phyloP scores from a whole-genome alignment of 768 basidiomycete species.

The Boletus vinaceobasis region DNA sequence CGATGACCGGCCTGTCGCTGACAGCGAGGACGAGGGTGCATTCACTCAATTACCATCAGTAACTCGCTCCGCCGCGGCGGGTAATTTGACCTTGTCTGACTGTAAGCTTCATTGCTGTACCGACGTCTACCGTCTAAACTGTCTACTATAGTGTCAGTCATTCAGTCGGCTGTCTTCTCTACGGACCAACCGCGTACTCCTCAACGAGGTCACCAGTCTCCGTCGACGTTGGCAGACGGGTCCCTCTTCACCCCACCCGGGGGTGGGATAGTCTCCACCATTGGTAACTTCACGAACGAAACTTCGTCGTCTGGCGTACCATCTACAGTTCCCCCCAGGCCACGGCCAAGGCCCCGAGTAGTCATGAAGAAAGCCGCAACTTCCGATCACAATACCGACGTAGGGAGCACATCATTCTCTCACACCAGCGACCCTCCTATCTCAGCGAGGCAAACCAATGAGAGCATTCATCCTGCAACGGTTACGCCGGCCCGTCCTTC shows the following conservation, averaged over 20 bases:
- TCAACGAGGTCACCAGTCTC: constrained; percentile 4
- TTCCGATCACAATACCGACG: background rate
- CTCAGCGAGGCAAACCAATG: constrained; percentile 12
- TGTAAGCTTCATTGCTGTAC: constrained; percentile 6
- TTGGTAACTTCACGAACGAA: constrained; percentile 14
- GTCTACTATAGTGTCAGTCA: constrained; percentile 9
- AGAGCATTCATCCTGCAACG: constrained; percentile 20
- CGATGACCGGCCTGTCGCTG: constrained; percentile 46
- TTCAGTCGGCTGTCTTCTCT: constrained; percentile 21
- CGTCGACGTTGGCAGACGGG: background rate
- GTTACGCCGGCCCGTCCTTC: constrained; percentile 8
- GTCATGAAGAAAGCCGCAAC: constrained; percentile 18
- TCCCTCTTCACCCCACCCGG: constrained; percentile 31
- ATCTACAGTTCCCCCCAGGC: background rate
- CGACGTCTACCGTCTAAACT: background rate
- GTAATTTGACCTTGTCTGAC: background rate
- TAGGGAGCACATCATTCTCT: constrained; percentile 14
- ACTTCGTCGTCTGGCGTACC: constrained; percentile 5
- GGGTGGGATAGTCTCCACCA: constrained; percentile 1
- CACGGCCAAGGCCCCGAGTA: constrained; percentile 34
- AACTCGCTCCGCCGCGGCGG: background rate
- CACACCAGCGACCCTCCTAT: constrained; percentile 20
- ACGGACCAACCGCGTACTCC: constrained; percentile 14
- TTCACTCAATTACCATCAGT: background rate
- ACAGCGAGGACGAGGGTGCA: constrained; percentile 42